These are phyloP conservation scores for Hypoxylon sp. DNA, from an alignment of 2,329 filamentous ascomycete species.

Conservation along the genomic window DNA sequence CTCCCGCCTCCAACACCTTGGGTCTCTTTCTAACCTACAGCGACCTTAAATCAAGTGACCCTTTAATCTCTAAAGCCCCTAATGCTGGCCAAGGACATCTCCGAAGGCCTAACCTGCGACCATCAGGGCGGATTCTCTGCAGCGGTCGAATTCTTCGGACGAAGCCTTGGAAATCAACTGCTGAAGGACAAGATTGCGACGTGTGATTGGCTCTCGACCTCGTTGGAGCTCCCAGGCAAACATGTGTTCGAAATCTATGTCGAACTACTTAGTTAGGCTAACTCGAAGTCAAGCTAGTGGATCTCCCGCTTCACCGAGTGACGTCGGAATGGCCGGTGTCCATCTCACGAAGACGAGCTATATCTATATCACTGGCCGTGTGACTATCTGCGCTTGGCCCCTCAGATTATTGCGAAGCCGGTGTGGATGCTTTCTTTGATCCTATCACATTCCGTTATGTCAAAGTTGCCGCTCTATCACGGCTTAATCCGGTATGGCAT, in stretches of 20 bases:
- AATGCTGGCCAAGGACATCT: constrained; percentile 4
- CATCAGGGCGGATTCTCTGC: constrained; percentile 8
- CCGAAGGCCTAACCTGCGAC: constrained; percentile 16
- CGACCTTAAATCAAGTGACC: constrained; percentile 31
- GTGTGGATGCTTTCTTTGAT: constrained; percentile 3
- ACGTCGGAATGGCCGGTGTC: constrained; percentile 5
- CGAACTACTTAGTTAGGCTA: background rate
- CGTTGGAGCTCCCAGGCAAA: background rate
- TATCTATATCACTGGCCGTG: constrained; percentile 2
- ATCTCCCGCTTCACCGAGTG: constrained; percentile 3
- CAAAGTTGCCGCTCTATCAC: constrained; percentile 1
- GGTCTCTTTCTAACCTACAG: constrained; percentile 27
- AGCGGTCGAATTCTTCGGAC: background rate
- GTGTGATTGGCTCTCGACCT: background rate
- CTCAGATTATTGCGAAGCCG: background rate
- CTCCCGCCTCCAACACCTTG: constrained; percentile 28
- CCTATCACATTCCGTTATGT: constrained; percentile 1
- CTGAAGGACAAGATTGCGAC: background rate
- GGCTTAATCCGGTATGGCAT: background rate
- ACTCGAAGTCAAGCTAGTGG: constrained; percentile 1
- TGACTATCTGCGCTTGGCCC: constrained; percentile 6
- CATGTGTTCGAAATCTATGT: background rate
- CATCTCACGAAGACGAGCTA: background rate
- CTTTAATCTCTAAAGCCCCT: constrained; percentile 24
- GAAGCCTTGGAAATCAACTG: background rate